Evolutionary conservation across 2,329 filamentous ascomycete species (phyloP), one percentile per base, ranked within the genome.

Genomic region (Pseudovirgaria hyperparasitica): DNA sequence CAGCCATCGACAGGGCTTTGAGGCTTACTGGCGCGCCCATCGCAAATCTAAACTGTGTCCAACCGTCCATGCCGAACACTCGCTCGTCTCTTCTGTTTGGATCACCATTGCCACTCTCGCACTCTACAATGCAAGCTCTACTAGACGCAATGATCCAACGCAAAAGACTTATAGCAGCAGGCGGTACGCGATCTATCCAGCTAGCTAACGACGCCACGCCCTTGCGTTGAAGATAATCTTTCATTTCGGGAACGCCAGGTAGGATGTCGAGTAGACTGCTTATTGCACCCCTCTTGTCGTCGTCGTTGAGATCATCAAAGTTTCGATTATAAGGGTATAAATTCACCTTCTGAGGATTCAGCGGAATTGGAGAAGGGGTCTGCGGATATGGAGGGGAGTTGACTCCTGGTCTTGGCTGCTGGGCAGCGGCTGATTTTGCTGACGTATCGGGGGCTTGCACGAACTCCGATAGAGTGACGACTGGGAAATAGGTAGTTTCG

Each of bases 111-210:
- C 29, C 17, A 21, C 46, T 54, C 22, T 76, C 72, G 10, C 90
- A 75, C 39, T 87, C 75, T 23, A 87, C 64, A 33, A 94, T 90
- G 40, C 77, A 86, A 1, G 86, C 87, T 23, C 82, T 67, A 42
- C 93, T 93, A 0, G 85, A 92, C 1, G 85, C 81, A 31, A 94
- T 71, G 34, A 93, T 81, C 86, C 86, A 94, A 27, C 81, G 69
- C 12, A 94, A 57, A 1, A 92, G 52, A 12, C 72, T 69, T 3
- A 82, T 53, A 1, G 76, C 70, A 5, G 79, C 67, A 2, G 71
- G 67, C 1, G 76, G 69, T 7, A 93, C 63, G 11, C 64, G 55
- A 13, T 69, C 60, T 36, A 55, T 50, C 74, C 74, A 80, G 9
- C 47, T 38, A 30, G 45, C 50, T n/a, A 65, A 41, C 9, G 42